Evolutionary conservation across 1,139 yeast species (phyloP).

Genomic region (Diutina siamensis): DNA sequence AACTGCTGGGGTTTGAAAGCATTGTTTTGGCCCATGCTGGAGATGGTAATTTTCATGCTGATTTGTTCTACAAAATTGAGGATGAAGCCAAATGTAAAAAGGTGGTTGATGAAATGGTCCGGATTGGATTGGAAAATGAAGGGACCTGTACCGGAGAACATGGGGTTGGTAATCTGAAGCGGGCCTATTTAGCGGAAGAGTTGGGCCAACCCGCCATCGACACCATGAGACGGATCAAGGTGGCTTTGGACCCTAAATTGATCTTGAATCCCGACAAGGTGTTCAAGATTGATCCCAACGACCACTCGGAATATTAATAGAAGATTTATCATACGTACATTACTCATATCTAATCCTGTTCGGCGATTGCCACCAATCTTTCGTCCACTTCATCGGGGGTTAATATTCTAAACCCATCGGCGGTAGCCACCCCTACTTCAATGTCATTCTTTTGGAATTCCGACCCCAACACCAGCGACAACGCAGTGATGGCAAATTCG

Average conservation of each 20-base stretch:
- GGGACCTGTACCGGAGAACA: constrained; percentile 61
- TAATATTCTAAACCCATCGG: constrained; percentile 57
- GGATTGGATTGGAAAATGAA: constrained; percentile 48
- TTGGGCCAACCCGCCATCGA: constrained; percentile 40
- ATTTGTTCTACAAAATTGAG: constrained; percentile 35
- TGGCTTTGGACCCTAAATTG: constrained; percentile 44
- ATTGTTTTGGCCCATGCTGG: constrained; percentile 50
- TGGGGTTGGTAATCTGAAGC: constrained; percentile 49
- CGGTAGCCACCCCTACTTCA: constrained; percentile 83
- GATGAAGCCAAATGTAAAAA: constrained; percentile 27
- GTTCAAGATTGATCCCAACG: background rate
- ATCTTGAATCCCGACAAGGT: constrained; percentile 13
- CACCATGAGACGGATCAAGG: constrained; percentile 43
- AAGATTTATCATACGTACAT: background rate
- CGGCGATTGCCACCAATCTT: constrained; percentile 87
- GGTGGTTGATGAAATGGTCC: constrained; percentile 57
- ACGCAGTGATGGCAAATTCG: constrained; percentile 77
- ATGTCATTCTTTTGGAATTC: constrained; percentile 90
- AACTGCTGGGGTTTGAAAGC: constrained; percentile 25
- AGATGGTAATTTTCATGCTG: constrained; percentile 52
- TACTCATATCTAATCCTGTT: constrained; percentile 55
- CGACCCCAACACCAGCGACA: constrained; percentile 79
- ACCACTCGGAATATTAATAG: background rate
- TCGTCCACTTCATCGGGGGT: constrained; percentile 86
- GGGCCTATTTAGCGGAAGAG: constrained; percentile 36